Evolutionary conservation across 306 rosid species (phyloP), one percentile per base, ranked within the genome.

Genomic region (Sophora flavescens): DNA sequence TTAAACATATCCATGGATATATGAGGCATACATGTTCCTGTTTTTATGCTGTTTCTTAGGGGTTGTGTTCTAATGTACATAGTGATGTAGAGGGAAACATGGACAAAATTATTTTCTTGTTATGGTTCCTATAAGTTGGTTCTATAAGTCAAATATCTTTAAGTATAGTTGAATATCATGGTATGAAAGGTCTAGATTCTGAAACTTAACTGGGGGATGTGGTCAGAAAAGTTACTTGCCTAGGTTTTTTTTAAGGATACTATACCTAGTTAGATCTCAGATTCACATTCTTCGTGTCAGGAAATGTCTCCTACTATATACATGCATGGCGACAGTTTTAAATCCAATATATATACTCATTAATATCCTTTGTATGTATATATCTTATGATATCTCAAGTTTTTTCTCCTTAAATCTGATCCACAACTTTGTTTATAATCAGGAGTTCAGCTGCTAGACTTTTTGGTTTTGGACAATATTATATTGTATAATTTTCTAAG

Each of bases 41-140:
- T 39, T 32, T 72, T 77, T 56, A 75, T 82, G 71, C 86, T 33
- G 75, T 77, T 70, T 63, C 50, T 36, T 47, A 71, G 81, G 79
- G 10, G 2, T 50, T 64, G 51, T 75, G 74, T 70, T 63, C 75
- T 70, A 35, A 61, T 30, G 2, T n/a, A 51, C 70, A 57, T 11
- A 12, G 65, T 70, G 58, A 74, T 50, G 15, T 5, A 51, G 38
- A 68, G 56, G 50, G 14, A 69, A 44, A 39, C 70, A 76, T 63
- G 85, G 58, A 63, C 14, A 63, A 36, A 76, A 45, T 6, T 33
- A 16, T 0, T 36, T 36, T 63, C 32, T 44, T 67, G 16, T 35
- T 26, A 6, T 15, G 50, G 56, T 30, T 83, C 69, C 22, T 53
- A 67, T 51, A 67, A 13, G 4, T 42, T 80, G 68, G 51, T 71